Evolutionary conservation across 768 basidiomycete species (phyloP).

Genomic region (Auriculariales sp.): DNA sequence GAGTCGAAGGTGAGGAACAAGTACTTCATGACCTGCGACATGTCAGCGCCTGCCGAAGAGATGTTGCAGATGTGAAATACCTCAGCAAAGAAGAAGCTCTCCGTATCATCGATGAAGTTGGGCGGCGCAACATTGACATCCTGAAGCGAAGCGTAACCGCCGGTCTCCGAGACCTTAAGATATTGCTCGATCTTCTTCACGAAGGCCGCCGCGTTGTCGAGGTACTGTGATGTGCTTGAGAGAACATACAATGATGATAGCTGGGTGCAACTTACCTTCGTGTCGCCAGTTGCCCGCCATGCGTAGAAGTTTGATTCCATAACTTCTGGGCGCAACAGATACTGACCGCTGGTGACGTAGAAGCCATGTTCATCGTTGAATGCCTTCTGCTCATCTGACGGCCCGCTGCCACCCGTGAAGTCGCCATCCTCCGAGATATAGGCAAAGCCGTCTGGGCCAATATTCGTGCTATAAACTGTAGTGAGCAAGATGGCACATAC

Average conservation of each 20-base stretch:
- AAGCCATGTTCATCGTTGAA: constrained; percentile 53
- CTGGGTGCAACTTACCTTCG: too few species aligned
- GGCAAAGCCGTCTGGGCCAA: constrained; percentile 60
- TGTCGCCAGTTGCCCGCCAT: constrained; percentile 54
- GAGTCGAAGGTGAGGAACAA: constrained; percentile 65
- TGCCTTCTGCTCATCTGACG: constrained; percentile 21
- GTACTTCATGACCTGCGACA: constrained; percentile 60
- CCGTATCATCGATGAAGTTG: constrained; percentile 40
- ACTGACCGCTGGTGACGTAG: constrained; percentile 36
- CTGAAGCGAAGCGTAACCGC: constrained; percentile 35
- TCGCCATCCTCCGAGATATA: constrained; percentile 29
- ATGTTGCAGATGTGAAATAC: not conserved
- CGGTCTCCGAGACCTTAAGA: constrained; percentile 1
- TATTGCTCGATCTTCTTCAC: not conserved
- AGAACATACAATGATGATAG: too few species aligned
- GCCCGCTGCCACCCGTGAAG: constrained; percentile 35
- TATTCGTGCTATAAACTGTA: constrained; percentile 39
- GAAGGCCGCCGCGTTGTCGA: constrained; percentile 48
- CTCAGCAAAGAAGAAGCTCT: constrained; percentile 63
- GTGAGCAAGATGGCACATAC: not conserved
- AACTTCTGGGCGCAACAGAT: constrained; percentile 62
- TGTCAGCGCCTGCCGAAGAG: not conserved
- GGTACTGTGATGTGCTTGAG: too few species aligned
- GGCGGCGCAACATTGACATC: constrained; percentile 35
- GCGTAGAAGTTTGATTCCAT: constrained; percentile 74